Base-by-base conservation (phyloP, 1,284 basidiomycete genomes). In the Cutaneotrichosporon sp. region DNA sequence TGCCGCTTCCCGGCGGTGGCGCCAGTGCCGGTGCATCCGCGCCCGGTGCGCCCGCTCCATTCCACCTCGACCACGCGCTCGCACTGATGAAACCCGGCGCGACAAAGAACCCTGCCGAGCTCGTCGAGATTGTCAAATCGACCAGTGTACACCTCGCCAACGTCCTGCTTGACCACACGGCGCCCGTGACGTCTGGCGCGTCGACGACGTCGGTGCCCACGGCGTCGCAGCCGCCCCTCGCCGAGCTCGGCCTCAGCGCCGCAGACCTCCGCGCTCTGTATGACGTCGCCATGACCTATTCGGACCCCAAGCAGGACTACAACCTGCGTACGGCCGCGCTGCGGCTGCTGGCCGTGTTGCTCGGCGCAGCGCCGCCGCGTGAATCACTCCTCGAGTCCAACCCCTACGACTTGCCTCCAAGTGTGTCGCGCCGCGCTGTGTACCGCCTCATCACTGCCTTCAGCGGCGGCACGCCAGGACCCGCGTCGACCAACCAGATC, bases 31-130 rank as follows among this genome's bases (percentile, higher is more conserved):
- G 18, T 22, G 14, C 35, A n/a, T 36, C 34, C 21, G 20, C n/a
- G 18, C n/a, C 46, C n/a, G 20, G 23, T 8, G 14, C 23, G 7
- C 4, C 39, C 12, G 42, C 53, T 2, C 58, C 61, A 9, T 73
- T 73, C 52, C 56, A 71, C 50, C 56, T 70, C 20, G 60, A 66
- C 21, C 42, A 58, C 20, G 67, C 67, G 2, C 64, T 73, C 13
- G 45, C 55, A 5, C 46, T 66, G 22, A 66, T 73, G 61, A 54
- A 65, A 40, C 56, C 61, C 12, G 65, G 58, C 12, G 59, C 59
- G 2, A 55, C 58, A 1, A 56, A 60, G 22, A 51, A 53, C 4
- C 43, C 44, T 15, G 59, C 60, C 21, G 62, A 64, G 51, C 50
- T 65, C 3, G 54, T 58, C 37, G 67, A 69, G 39, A 59, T 61